phyloP scores from a whole-genome alignment of 106 monocot species.

The Platanthera zijinensis region DNA sequence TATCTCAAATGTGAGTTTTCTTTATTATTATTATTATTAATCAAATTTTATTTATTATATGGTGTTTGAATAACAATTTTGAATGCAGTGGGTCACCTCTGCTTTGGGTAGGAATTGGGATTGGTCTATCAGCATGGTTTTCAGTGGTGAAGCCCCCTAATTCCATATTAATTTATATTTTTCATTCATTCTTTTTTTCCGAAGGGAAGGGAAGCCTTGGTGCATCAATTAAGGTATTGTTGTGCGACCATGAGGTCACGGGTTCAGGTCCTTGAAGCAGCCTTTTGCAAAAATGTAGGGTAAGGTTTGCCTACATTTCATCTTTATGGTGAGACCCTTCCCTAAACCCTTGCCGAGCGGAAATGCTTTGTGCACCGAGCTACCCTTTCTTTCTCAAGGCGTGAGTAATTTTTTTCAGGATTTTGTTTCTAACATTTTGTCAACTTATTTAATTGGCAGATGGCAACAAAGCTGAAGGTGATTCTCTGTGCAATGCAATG shows the following conservation, averaged over 20 bases:
- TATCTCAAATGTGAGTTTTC: conserved; percentile 1
- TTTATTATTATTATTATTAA: not conserved
- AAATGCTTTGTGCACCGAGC: too few relatives aligned
- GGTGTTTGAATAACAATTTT: not conserved
- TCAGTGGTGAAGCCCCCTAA: not conserved
- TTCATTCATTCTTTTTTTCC: not conserved
- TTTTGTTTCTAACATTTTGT: conserved; percentile 1
- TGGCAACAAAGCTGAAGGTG: conserved; percentile 9
- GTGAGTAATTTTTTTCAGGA: not conserved
- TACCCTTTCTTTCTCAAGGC: too few relatives aligned
- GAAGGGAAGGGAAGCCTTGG: not conserved
- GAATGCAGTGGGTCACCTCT: conserved; percentile 5
- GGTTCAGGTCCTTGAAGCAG: too few relatives aligned
- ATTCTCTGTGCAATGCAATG: not conserved
- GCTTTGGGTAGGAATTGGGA: conserved; percentile 5
- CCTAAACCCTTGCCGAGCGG: too few relatives aligned
- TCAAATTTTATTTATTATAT: not conserved
- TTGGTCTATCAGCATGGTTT: conserved; percentile 11
- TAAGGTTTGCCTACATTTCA: too few relatives aligned
- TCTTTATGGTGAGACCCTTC: too few relatives aligned
- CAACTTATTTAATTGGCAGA: not conserved
- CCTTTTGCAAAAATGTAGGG: too few relatives aligned
- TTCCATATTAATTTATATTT: not conserved
- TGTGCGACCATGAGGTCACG: too few relatives aligned
- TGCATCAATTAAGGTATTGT: too few relatives aligned